Base-by-base conservation (phyloP, 148 eudicot genomes). In the Silene conica region DNA sequence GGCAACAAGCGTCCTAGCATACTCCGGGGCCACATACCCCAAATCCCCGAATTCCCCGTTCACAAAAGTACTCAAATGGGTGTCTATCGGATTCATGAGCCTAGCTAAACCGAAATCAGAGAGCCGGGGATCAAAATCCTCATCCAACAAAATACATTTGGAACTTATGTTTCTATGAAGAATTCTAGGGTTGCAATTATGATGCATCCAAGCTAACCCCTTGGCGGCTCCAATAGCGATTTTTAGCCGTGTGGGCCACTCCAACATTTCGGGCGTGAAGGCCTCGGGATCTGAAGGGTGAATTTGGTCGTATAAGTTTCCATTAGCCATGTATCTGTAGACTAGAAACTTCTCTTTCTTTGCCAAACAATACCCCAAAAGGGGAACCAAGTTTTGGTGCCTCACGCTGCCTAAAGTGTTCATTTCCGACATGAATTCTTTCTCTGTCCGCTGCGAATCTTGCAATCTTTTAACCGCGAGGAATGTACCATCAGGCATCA, bases 41-140 rank as follows among this genome's bases (percentile, higher is more conserved):
- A 85, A 65, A 74, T 85, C 88, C 0, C 88, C 88, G 18, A 85
- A 85, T 55, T 83, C 88, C 41, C 88, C 88, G 14, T 83, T 83
- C 73, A 85, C 88, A 23, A 85, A 85, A 21, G 88, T 85, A 48
- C 88, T 85, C 80, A 85, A 68, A 66, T 85, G 88, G 15, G 88
- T 85, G 60, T 85, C 88, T 4, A 85, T 72, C 3, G 86, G 88
- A 67, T 83, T 85, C 88, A 85, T 85, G 22, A 85, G 84, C 77
- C 88, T 76, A 19, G 88, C 88, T 19, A 85, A 86, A 18, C 88
- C 88, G n/a, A 85, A 85, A 70, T 83, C 88, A 21, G 88, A 85
- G 34, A 85, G 38, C 71, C 63, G 77, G 22, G 88, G 82, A 43
- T 78, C 82, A 48, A 83, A 85, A 55, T 83, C 81, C 59, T 80